A percentile compares a stretch with the other conserved stretches of the same genome.
These are phyloP conservation scores for Penicillium soppii DNA, from an alignment of 495 filamentous ascomycete species.

Conservation along the genomic window DNA sequence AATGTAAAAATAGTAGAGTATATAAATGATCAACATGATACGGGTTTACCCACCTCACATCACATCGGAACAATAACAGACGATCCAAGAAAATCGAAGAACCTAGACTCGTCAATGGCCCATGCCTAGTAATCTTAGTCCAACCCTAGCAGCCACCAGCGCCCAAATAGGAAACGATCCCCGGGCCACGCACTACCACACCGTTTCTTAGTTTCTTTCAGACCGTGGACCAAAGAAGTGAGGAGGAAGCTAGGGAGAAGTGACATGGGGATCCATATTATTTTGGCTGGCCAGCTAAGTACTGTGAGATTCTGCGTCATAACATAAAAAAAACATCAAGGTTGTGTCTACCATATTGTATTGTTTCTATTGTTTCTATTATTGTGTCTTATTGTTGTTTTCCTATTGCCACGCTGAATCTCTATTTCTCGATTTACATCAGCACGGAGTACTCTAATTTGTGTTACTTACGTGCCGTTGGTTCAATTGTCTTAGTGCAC, in stretches of 20 bases:
- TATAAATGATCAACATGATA: neutral
- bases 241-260: slow-evolving; percentile 5
- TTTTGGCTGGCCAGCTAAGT: neutral
- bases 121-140: slow-evolving; percentile 1
- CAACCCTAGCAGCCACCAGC: slow-evolving; percentile 4
- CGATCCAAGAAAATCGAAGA: slow-evolving; percentile 1
- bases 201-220: no score
- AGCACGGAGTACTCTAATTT: no score
- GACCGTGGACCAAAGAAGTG: neutral
- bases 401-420: slow-evolving; percentile 7
- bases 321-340: neutral
- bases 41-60: neutral
- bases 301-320: neutral
- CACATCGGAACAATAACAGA: neutral
- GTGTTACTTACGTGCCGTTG: no score
- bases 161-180: slow-evolving; percentile 17
- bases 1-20: no score
- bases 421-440: no score
- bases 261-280: neutral
- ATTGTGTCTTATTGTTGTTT: neutral
- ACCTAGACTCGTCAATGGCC: slow-evolving; percentile 8
- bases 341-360: no score
- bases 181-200: slow-evolving; percentile 3
- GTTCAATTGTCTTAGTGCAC: slow-evolving; percentile 18
- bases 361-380: no score